Percentiles rank a stretch among this genome's conserved stretches.
These are phyloP conservation scores for Wickerhamiella hasegawae DNA, from an alignment of 805 yeast genomes.

Conservation along the genomic window DNA sequence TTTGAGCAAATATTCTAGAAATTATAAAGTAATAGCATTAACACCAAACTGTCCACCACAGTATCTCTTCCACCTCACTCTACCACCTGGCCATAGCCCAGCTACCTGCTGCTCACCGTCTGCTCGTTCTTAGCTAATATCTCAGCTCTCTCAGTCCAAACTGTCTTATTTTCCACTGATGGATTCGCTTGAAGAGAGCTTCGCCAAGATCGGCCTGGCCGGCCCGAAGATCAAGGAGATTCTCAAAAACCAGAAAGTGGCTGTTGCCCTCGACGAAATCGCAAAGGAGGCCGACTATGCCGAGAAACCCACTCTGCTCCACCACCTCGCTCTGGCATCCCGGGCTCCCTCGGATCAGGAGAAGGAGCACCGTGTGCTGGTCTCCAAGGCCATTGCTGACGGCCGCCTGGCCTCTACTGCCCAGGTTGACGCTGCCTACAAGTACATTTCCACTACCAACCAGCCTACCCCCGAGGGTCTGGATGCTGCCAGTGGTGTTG, in stretches of 20 bases:
- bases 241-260: conserved; percentile 70
- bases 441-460: conserved; percentile 41
- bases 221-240: conserved; percentile 53
- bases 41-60: too few species aligned
- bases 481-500: conserved; percentile 57
- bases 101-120: too few species aligned
- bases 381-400: conserved; percentile 46
- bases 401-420: conserved; percentile 49
- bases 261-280: conserved; percentile 48
- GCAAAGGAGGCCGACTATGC: conserved; percentile 30
- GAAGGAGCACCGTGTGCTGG: conserved; percentile 31
- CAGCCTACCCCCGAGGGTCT: conserved; percentile 33
- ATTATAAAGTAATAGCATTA: too few species aligned
- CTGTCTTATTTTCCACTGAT: too few species aligned
- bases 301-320: conserved; percentile 53
- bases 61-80: too few species aligned
- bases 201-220: conserved; percentile 13
- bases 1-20: too few species aligned
- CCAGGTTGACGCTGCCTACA: conserved; percentile 63
- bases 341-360: conserved; percentile 35
- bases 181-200: conserved; percentile 10
- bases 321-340: conserved; percentile 56
- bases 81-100: too few species aligned
- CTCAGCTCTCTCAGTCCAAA: not conserved
- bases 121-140: too few species aligned